Evolutionary conservation across 352 stramenopile genomes (phyloP), one percentile per base, ranked within the genome.

Genomic region (Thalassiosira exigua): DNA sequence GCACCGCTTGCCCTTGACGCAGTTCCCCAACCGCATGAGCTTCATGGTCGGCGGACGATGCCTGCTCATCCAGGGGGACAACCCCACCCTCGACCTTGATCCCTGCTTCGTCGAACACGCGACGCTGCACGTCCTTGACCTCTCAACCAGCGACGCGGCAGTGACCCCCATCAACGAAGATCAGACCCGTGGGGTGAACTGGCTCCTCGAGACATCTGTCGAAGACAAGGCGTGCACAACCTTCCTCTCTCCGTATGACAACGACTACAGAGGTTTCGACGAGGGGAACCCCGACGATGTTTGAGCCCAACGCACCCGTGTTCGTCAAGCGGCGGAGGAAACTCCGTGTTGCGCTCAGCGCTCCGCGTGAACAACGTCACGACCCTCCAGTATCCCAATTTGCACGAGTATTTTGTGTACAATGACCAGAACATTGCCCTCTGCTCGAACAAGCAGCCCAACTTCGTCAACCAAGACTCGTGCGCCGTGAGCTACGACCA

Each of bases 391-490:
- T 65, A 64, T 24, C n/a, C 9, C 17, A 24, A 3, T 14, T 22
- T 19, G 30, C 41, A 44, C 17, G 60, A 32, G 9, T 69, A 59
- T 36, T 67, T 51, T n/a, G 54, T 75, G 14, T 59, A 29, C 50
- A 70, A 77, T 14, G 68, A 77, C 30, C 54, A 79, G 12, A 66
- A 67, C 24, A 53, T 74, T 51, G 62, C 70, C 21, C 57, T 79
- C 22, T 79, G 70, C 52, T 30, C 48, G 9, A 79, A 79, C 50
- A 61, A 61, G 44, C 60, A 70, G 33, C 59, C 52, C n/a, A 79
- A 70, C 29, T 71, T 30, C 22, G 11, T 79, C 5, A 79, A 79
- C 41, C 7, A 50, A 9, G 70, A 79, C 29, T 4, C 48, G 24
- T 79, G 70, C 51, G 44, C 24, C 26, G 11, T 79, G 17, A 69